Evolutionary conservation across 2,329 filamentous ascomycete species (phyloP).

Genomic region (Ambrosiella beaveri): DNA sequence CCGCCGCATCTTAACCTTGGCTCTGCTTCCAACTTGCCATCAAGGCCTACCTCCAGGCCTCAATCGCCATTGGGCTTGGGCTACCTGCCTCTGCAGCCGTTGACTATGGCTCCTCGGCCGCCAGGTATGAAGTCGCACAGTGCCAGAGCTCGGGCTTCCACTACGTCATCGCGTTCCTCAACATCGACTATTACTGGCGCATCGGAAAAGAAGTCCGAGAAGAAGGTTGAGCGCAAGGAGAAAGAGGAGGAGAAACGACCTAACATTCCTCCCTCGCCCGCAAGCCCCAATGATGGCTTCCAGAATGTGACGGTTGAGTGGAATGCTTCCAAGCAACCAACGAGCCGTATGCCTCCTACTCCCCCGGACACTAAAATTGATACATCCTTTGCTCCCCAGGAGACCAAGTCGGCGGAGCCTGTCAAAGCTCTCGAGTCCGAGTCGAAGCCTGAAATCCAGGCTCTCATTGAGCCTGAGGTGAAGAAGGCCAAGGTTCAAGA

Average conservation of each 20-base stretch:
- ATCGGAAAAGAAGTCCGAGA: conserved; percentile 1
- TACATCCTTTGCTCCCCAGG: background rate
- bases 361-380: conserved; percentile 3
- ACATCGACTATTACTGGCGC: conserved; percentile 1
- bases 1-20: conserved; percentile 20
- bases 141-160: conserved; percentile 1
- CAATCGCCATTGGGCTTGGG: conserved; percentile 8
- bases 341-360: conserved; percentile 7
- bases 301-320: conserved; percentile 24
- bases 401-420: background rate
- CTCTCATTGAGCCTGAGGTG: background rate
- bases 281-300: conserved; percentile 34
- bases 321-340: background rate
- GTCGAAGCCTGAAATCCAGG: background rate
- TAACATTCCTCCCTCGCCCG: conserved; percentile 24
- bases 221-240: conserved; percentile 1
- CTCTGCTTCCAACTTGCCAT: conserved; percentile 15
- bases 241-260: background rate
- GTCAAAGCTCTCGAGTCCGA: background rate
- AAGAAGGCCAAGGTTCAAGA: background rate
- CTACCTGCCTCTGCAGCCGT: conserved; percentile 1
- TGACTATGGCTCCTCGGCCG: conserved; percentile 12
- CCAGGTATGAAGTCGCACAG: conserved; percentile 6
- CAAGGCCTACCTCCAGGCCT: background rate
- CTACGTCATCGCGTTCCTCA: conserved; percentile 4